Base-by-base conservation (phyloP, 2,329 filamentous ascomycete species). In the Talaromyces rugulosus region DNA sequence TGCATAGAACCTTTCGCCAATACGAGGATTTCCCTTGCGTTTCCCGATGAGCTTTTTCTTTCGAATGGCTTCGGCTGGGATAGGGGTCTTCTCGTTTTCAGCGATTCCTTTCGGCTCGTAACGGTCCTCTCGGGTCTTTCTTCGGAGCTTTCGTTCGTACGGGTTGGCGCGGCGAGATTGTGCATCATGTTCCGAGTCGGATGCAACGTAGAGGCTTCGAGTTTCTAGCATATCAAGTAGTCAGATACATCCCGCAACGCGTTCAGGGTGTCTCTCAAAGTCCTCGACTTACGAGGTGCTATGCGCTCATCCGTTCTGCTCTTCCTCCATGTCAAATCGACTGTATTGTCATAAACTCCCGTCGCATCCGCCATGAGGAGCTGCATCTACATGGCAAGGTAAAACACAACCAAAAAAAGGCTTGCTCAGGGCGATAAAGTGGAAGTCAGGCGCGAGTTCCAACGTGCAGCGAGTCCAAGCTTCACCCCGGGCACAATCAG, bases 81-180 rank as follows among this genome's bases (percentile, higher is more conserved):
- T 33, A 30, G 31, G 34, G 5, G 31, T 28, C 18, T 50, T 27
- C 51, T 42, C 51, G 23, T 28, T 33, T 8, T 34, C 53, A 30
- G 27, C 12, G 18, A 7, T 6, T 52, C 40, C 28, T 53, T 16
- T 44, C 11, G 77, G 77, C 31, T 85, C 80, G 68, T 89, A 88
- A 36, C 80, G 82, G 67, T 85, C 81, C 28, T 78, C 74, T 57
- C 79, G 81, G 16, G 84, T 87, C 71, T 83, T 89, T 65, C 81
- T 76, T 34, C 87, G 81, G 18, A 80, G 73, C 53, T 77, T 77
- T 67, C 80, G 85, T 60, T 84, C 79, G 61, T 82, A 87, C 14
- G 54, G 40, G 34, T 65, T 47, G n/a, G 18, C 7, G 1, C 11
- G n/a, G 18, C 42, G 7, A 27, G 18, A 47, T 47, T 47, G 7